Percentiles rank a stretch among this genome's conserved stretches.
Evolutionary conservation across 345 rosid species (phyloP).

Genomic region (Boechera stricta): DNA sequence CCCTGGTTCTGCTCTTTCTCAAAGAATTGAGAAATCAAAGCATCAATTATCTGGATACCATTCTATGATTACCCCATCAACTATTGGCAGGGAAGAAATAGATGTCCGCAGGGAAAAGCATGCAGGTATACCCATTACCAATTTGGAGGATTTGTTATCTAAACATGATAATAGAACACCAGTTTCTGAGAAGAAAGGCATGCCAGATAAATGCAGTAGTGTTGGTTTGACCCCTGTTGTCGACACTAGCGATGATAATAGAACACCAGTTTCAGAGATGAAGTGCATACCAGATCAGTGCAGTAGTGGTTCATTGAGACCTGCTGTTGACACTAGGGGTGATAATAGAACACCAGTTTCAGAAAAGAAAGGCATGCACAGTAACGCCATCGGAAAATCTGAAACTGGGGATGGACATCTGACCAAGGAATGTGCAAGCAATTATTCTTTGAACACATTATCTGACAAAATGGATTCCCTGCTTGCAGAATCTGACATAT

Average conservation of each 20-base stretch:
- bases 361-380: slow-evolving; percentile 5
- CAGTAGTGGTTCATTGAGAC: slow-evolving; percentile 28
- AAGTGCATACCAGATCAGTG: slow-evolving; percentile 27
- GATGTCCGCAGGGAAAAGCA: slow-evolving; percentile 23
- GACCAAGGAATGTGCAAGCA: slow-evolving; percentile 32
- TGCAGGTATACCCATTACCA: slow-evolving; percentile 44
- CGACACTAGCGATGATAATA: slow-evolving; percentile 22
- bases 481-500: slow-evolving; percentile 46
- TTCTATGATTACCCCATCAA: slow-evolving; percentile 47
- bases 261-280: slow-evolving; percentile 33
- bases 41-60: slow-evolving; percentile 48
- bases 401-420: slow-evolving; percentile 43
- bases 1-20: slow-evolving; percentile 50
- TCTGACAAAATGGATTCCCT: slow-evolving; percentile 40
- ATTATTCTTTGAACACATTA: slow-evolving; percentile 34
- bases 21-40: slow-evolving; percentile 59
- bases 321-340: slow-evolving; percentile 33
- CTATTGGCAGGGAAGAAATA: slow-evolving; percentile 43
- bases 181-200: slow-evolving; percentile 40
- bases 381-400: slow-evolving; percentile 24
- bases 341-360: not conserved
- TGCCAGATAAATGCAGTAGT: slow-evolving; percentile 8
- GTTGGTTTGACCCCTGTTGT: slow-evolving; percentile 35
- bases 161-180: slow-evolving; percentile 32
- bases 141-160: slow-evolving; percentile 51